A percentile compares a stretch with the other conserved stretches of the same genome.
These are phyloP conservation scores for Clonostachys chloroleuca DNA, from an alignment of 2,329 filamentous ascomycete species.

Conservation along the genomic window DNA sequence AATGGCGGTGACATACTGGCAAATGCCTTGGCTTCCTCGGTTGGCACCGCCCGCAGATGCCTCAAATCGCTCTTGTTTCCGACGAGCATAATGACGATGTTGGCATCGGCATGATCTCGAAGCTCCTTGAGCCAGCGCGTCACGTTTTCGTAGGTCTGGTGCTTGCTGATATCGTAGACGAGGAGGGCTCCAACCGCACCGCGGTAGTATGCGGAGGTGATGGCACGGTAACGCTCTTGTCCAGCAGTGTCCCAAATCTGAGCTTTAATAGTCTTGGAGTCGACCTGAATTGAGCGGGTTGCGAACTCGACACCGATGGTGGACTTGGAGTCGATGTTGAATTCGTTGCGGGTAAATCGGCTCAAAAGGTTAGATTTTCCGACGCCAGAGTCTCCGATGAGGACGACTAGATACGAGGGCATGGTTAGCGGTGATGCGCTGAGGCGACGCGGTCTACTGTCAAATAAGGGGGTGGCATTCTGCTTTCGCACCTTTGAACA, in stretches of 20 bases:
- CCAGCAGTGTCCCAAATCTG: slow-evolving; percentile 99
- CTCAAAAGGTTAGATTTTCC: slow-evolving; percentile 99
- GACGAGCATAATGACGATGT: slow-evolving; percentile 99
- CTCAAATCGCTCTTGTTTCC: slow-evolving; percentile 99
- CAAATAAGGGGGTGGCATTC: slow-evolving; percentile 12
- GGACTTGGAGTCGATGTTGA: slow-evolving; percentile 99
- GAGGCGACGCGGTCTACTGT: no score
- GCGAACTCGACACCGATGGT: slow-evolving; percentile 99
- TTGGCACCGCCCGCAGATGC: slow-evolving; percentile 93
- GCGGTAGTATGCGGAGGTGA: slow-evolving; percentile 98
- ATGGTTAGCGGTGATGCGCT: no score
- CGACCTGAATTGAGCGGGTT: slow-evolving; percentile 96
- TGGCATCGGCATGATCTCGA: slow-evolving; percentile 94
- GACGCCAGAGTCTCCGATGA: slow-evolving; percentile 98
- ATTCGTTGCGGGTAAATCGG: slow-evolving; percentile 99
- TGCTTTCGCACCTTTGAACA: slow-evolving; percentile 82
- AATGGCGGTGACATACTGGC: slow-evolving; percentile 60
- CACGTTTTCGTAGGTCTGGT: slow-evolving; percentile 98
- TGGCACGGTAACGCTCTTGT: slow-evolving; percentile 97
- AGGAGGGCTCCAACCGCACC: slow-evolving; percentile 95
- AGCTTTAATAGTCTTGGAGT: slow-evolving; percentile 99
- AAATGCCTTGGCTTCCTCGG: slow-evolving; percentile 97
- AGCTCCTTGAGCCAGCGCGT: slow-evolving; percentile 99
- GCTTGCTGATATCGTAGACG: slow-evolving; percentile 99
- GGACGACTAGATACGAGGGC: slow-evolving; percentile 62